These are phyloP conservation scores for Penicillium soppii DNA, from an alignment of 495 filamentous ascomycete species.

Conservation along the genomic window DNA sequence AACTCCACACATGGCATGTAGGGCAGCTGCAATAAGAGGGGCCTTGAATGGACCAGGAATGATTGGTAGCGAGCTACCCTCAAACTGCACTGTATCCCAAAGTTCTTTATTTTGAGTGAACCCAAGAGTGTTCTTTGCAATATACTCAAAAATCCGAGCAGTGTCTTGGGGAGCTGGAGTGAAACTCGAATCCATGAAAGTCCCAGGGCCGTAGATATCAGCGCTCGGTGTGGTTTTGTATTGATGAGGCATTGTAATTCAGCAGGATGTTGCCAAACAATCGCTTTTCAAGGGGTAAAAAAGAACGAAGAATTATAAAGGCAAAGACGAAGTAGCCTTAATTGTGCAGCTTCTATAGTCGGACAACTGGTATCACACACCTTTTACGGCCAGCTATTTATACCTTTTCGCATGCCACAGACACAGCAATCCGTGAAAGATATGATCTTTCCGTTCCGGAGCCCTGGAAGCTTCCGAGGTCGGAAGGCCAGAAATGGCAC, in stretches of 20 bases:
- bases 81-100: slow-evolving; percentile 27
- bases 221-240: slow-evolving; percentile 12
- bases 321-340: not conserved
- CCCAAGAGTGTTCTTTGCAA: slow-evolving; percentile 21
- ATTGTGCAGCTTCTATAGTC: not conserved
- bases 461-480: not conserved
- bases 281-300: too few relatives aligned
- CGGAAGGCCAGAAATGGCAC: not conserved
- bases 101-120: slow-evolving; percentile 22
- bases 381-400: not conserved
- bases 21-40: slow-evolving; percentile 23
- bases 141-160: slow-evolving; percentile 22
- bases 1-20: slow-evolving; percentile 32
- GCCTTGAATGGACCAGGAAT: slow-evolving; percentile 28
- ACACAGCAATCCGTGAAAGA: not conserved
- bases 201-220: slow-evolving; percentile 29
- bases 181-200: slow-evolving; percentile 25
- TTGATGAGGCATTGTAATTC: not conserved
- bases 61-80: slow-evolving; percentile 21
- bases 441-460: not conserved
- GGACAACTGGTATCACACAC: too few relatives aligned
- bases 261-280: not conserved
- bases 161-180: slow-evolving; percentile 29
- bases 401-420: not conserved
- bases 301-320: not conserved